These are phyloP conservation scores for Sarocladium oryzae DNA, from an alignment of 2,329 filamentous ascomycete species.

Conservation along the genomic window DNA sequence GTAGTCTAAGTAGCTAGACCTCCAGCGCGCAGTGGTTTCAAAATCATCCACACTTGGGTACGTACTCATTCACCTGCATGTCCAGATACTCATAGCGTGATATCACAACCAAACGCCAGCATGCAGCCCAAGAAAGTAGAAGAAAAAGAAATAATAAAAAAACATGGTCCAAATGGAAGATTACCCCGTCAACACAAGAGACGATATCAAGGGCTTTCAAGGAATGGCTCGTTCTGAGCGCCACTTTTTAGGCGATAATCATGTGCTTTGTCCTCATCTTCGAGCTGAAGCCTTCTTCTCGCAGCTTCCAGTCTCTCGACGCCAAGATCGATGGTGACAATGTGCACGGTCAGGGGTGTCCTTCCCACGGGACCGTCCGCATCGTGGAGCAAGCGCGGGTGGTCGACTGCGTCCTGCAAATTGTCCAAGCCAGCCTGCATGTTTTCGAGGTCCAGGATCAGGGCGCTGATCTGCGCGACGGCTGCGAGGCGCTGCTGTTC, in stretches of 20 bases:
- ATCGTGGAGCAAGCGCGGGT: constrained; percentile 53
- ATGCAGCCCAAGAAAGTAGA: neutral
- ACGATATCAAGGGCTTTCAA: constrained; percentile 26
- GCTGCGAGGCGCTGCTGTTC: constrained; percentile 58
- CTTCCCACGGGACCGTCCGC: constrained; percentile 21
- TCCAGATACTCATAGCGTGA: no score
- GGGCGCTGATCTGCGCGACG: constrained; percentile 59
- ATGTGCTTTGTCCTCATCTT: constrained; percentile 52
- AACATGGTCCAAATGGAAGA: neutral
- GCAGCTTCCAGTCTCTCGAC: constrained; percentile 65
- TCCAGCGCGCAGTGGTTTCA: no score
- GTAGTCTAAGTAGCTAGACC: no score
- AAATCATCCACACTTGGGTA: no score
- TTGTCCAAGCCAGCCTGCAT: constrained; percentile 68
- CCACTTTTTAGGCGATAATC: constrained; percentile 43
- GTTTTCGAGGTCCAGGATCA: constrained; percentile 66
- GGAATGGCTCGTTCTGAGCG: constrained; percentile 32
- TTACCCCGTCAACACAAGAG: neutral
- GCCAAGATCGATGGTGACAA: constrained; percentile 66
- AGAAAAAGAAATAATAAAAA: neutral
- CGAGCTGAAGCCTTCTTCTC: constrained; percentile 49
- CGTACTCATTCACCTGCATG: no score
- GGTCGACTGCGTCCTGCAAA: constrained; percentile 62
- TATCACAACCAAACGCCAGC: neutral
- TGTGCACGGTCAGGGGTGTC: constrained; percentile 65